Percentiles rank a stretch among this genome's conserved stretches.
Conservation (phyloP, 345 rosid genomes). For the Ceriops zippeliana region DNA sequence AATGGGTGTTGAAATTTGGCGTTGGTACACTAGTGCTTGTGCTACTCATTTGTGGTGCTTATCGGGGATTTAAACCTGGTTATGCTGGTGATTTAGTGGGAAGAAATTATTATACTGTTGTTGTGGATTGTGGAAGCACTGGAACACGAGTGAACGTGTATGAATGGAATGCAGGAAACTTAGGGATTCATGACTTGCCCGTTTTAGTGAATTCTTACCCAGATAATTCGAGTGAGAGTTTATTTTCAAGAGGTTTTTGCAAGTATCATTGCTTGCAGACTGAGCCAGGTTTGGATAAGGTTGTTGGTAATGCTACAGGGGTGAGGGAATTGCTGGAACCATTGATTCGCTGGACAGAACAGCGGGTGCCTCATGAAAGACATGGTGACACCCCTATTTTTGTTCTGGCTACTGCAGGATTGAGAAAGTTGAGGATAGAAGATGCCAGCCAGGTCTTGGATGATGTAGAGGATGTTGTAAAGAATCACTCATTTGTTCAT, state of each 20-base stretch:
- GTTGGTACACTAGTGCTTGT: conserved; percentile 15
- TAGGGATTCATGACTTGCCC: conserved; percentile 27
- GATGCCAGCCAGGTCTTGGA: conserved; percentile 42
- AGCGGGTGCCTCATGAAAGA: conserved; percentile 42
- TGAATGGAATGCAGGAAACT: conserved; percentile 36
- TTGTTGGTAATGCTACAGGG: conserved; percentile 44
- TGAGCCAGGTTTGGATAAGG: conserved; percentile 56
- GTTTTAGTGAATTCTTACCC: conserved; percentile 42
- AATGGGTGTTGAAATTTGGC: conserved; percentile 19
- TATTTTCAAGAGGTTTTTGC: conserved; percentile 27
- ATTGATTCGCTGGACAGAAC: conserved; percentile 38
- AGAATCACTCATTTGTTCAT: conserved; percentile 35
- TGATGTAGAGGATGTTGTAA: conserved; percentile 38
- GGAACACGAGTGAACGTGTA: conserved; percentile 58
- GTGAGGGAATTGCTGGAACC: conserved; percentile 47
- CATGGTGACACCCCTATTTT: conserved; percentile 48
- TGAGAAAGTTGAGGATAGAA: conserved; percentile 38
- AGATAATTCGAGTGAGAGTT: conserved; percentile 27
- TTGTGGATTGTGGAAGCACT: conserved; percentile 66
- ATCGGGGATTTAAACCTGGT: conserved; percentile 19
- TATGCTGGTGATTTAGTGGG: conserved; percentile 7
- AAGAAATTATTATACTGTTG: conserved; percentile 35
- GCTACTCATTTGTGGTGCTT: conserved; percentile 23
- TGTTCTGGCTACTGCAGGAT: conserved; percentile 61
- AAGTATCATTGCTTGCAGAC: conserved; percentile 64